Percentiles rank a stretch among this genome's conserved stretches.
These are phyloP conservation scores for Crithidia fasciculata DNA, from an alignment of 208 protist species.

Conservation along the genomic window DNA sequence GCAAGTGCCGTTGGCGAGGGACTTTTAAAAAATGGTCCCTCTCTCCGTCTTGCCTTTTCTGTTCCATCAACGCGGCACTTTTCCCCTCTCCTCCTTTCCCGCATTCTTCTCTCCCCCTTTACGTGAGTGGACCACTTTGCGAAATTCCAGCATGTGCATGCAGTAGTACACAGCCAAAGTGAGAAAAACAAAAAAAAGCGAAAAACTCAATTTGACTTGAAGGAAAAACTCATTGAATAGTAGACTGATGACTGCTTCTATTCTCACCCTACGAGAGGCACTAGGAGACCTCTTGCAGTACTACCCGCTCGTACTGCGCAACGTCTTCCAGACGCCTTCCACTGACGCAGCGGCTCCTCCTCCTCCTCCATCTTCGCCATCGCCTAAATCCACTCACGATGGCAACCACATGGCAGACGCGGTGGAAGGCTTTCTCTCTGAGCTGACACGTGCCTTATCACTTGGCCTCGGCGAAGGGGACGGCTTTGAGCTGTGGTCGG, in stretches of 20 bases:
- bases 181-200: slow-evolving; percentile 4
- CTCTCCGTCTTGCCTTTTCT: too few relatives aligned
- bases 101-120: too few relatives aligned
- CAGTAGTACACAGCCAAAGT: too few relatives aligned
- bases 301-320: slow-evolving; percentile 23
- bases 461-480: slow-evolving; percentile 39
- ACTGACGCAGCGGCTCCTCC: not conserved
- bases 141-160: too few relatives aligned
- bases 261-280: slow-evolving; percentile 8
- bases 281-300: slow-evolving; percentile 22
- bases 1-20: too few relatives aligned
- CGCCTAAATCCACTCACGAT: not conserved
- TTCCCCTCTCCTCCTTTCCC: too few relatives aligned
- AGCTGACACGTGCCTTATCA: slow-evolving; percentile 55
- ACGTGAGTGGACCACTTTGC: too few relatives aligned
- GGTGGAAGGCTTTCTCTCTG: slow-evolving; percentile 43
- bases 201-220: not conserved
- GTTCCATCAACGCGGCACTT: too few relatives aligned
- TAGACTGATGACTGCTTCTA: slow-evolving; percentile 12
- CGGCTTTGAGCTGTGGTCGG: slow-evolving; percentile 52
- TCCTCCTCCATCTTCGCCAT: too few relatives aligned
- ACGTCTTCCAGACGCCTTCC: slow-evolving; percentile 8
- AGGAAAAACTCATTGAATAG: not conserved
- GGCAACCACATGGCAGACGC: slow-evolving; percentile 20
- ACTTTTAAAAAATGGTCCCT: too few relatives aligned